Evolutionary conservation across 805 yeast genomes (phyloP).

Genomic region (Candida berthetii): DNA sequence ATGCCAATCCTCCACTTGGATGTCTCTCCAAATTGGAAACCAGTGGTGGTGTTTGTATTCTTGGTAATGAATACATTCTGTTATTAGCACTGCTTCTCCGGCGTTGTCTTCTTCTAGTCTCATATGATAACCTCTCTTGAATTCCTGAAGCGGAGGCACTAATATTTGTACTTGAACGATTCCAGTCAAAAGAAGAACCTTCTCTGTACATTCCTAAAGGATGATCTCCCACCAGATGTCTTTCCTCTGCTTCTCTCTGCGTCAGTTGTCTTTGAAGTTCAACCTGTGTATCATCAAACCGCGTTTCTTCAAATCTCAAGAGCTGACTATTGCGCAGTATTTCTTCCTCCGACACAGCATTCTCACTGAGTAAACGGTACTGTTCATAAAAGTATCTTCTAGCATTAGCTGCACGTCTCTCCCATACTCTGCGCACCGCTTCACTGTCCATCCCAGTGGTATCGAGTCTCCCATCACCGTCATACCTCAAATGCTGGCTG

Average conservation of each 20-base stretch:
- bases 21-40: not conserved
- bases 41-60: not conserved
- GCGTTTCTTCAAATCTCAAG: no score
- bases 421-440: not conserved
- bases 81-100: not conserved
- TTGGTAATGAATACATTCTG: not conserved
- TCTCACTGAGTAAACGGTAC: not conserved
- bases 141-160: no score
- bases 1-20: not conserved
- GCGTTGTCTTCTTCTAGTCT: not conserved
- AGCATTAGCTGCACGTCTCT: not conserved
- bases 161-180: no score
- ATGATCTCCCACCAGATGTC: no score
- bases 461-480: not conserved
- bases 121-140: not conserved
- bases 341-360: not conserved
- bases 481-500: not conserved
- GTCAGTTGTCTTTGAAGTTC: no score
- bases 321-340: no score
- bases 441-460: not conserved
- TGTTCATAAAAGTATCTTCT: not conserved
- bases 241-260: no score
- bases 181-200: no score
- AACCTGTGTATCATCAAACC: no score
- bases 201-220: no score